These are phyloP conservation scores for Nepenthes alata DNA, from an alignment of 179 eudicot species.

Conservation along the genomic window DNA sequence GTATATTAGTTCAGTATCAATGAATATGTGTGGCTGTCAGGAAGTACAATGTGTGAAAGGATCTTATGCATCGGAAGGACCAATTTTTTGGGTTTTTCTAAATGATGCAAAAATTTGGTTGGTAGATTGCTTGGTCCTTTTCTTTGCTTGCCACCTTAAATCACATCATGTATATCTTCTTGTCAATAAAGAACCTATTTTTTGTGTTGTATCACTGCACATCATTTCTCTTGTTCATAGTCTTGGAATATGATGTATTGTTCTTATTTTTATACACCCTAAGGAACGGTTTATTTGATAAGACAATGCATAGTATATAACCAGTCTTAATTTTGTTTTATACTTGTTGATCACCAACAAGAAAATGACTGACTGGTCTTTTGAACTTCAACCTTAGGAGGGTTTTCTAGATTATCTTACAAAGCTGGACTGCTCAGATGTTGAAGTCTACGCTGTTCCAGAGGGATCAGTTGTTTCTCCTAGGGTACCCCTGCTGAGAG, in stretches of 20 bases:
- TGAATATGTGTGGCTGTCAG: too few species aligned
- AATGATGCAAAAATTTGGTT: too few species aligned
- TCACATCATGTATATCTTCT: too few species aligned
- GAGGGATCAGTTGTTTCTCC: conserved; percentile 94
- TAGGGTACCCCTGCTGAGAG: conserved; percentile 70
- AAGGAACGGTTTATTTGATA: not conserved
- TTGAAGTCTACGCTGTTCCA: conserved; percentile 71
- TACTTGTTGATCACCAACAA: not conserved
- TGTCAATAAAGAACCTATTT: too few species aligned
- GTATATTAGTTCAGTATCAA: too few species aligned
- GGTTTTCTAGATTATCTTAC: conserved; percentile 79
- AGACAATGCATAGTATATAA: not conserved
- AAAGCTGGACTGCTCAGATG: conserved; percentile 77
- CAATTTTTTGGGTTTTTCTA: too few species aligned
- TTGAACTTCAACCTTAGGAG: conserved; percentile 23
- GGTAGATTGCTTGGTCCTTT: too few species aligned
- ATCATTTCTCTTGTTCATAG: not conserved
- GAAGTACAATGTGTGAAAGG: too few species aligned
- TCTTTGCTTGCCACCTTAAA: too few species aligned
- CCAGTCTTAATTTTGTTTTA: not conserved
- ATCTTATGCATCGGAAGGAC: too few species aligned
- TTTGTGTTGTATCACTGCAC: too few species aligned
- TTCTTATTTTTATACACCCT: not conserved
- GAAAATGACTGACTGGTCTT: not conserved
- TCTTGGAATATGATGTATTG: not conserved